Conservation (phyloP, 225 moss, liverwort and hornwort species). For the Physcomitrium patens region DNA sequence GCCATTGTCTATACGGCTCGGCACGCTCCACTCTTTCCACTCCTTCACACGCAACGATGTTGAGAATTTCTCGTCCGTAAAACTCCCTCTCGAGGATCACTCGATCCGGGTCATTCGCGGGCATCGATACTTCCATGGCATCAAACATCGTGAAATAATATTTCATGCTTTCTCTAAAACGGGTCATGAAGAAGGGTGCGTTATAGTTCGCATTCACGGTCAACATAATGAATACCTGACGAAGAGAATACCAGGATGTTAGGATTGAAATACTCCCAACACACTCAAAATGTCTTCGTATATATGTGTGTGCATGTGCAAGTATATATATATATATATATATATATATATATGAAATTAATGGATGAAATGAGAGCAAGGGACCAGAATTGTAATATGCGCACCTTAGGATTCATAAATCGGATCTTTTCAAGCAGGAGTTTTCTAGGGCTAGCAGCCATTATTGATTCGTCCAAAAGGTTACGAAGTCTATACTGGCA, state of each 20-base stretch:
- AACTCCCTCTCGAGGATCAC: conserved; percentile 65
- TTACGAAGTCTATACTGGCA: conserved; percentile 69
- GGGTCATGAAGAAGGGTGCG: conserved; percentile 86
- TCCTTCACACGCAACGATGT: conserved; percentile 88
- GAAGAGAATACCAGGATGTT: conserved; percentile 10
- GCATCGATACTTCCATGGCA: conserved; percentile 69
- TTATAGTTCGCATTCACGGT: conserved; percentile 68
- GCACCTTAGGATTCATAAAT: conserved; percentile 76
- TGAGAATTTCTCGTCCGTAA: conserved; percentile 80
- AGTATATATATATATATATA: too few relatives aligned
- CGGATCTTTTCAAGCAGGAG: conserved; percentile 69
- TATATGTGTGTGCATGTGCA: too few relatives aligned
- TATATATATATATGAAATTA: too few relatives aligned
- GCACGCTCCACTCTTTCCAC: conserved; percentile 85
- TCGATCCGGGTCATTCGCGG: conserved; percentile 57
- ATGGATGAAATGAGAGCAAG: neutral
- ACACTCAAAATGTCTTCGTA: too few relatives aligned
- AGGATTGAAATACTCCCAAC: neutral
- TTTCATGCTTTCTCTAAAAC: conserved; percentile 76
- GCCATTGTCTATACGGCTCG: conserved; percentile 86
- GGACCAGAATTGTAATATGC: neutral
- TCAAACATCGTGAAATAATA: conserved; percentile 71
- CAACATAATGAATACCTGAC: conserved; percentile 70
- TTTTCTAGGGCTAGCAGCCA: conserved; percentile 88
- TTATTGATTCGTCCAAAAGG: conserved; percentile 85